Percentiles rank a stretch among this genome's conserved stretches.
Evolutionary conservation across 805 yeast genomes (phyloP).

Genomic region (Wickerhamiella vanderwaltii): DNA sequence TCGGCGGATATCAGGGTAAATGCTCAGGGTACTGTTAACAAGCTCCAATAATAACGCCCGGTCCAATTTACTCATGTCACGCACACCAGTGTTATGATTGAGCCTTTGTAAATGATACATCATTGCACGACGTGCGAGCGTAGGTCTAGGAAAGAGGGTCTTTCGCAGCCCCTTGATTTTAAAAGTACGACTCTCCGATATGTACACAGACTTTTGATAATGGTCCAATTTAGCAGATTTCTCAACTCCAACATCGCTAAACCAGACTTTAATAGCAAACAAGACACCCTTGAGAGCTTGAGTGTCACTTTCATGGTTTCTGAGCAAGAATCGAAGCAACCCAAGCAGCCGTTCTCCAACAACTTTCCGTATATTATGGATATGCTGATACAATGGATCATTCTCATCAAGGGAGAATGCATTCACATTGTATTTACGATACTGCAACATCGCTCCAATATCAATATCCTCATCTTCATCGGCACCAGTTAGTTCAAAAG

Average conservation of each 20-base stretch:
- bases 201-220: constrained; percentile 40
- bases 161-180: constrained; percentile 50
- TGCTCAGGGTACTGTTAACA: constrained; percentile 50
- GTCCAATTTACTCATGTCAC: constrained; percentile 59
- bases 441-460: constrained; percentile 5
- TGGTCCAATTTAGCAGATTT: constrained; percentile 46
- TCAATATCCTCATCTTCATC: constrained; percentile 10
- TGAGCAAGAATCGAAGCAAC: constrained; percentile 36
- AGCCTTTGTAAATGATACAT: constrained; percentile 66
- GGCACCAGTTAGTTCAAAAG: background rate
- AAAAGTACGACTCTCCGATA: constrained; percentile 47
- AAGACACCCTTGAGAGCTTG: constrained; percentile 49
- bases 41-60: constrained; percentile 51
- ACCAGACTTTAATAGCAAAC: constrained; percentile 61
- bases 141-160: constrained; percentile 58
- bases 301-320: constrained; percentile 49
- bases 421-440: constrained; percentile 49
- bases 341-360: constrained; percentile 56
- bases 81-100: constrained; percentile 55
- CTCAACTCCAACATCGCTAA: constrained; percentile 68
- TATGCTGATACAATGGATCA: constrained; percentile 33
- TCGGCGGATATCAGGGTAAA: constrained; percentile 54
- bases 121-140: constrained; percentile 62
- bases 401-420: constrained; percentile 50
- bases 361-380: constrained; percentile 49